Base-by-base conservation (phyloP, 225 moss, liverwort and hornwort genomes). In the Polytrichum formosum region DNA sequence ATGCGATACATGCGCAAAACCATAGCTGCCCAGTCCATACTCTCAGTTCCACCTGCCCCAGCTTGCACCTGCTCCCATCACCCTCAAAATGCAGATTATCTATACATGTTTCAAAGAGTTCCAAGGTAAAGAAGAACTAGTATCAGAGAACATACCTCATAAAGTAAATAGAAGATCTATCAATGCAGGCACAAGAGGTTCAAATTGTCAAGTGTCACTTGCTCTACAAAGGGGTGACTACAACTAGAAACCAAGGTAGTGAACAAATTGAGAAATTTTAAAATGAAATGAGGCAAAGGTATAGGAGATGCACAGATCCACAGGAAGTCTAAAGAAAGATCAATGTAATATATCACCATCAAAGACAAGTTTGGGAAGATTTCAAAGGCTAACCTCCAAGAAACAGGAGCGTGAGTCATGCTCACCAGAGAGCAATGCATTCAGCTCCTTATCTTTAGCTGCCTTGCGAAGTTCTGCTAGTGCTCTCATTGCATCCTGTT, bases 1-100 rank as follows among this genome's bases (percentile, higher is more conserved):
- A 93, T 78, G 77, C 81, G 91, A 53, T 96, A 96, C 96, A 96
- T 96, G 30, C 96, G 91, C 82, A 93, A 73, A 7, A 96, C 87
- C 96, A 93, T 96, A 37, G 90, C 87, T 68, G 96, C 93, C 96
- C 96, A 96, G 72, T 96, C 96, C 93, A 93, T 93, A 81, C 96
- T 96, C 72, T 96, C 96, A 23, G 91, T 90, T 68, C 96, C 96
- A 55, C 96, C 96, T 74, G 96, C 93, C 74, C 96, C 96, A 69
- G 96, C 93, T 84, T 96, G 96, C 63, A 96, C 93, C 95, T 95
- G 90, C 68, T 79, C 63, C 20, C 61, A 72, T 31, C 16, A 53
- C 65, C 28, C 58, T 69, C 23, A 27, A 29, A 19, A 10, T 55
- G 18, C 28, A 22, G 7, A 61, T 7, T 61, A 64, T 64, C 23